Base-by-base conservation (phyloP, 805 yeast genomes). In the Vanderwaltozyma polyspora region DNA sequence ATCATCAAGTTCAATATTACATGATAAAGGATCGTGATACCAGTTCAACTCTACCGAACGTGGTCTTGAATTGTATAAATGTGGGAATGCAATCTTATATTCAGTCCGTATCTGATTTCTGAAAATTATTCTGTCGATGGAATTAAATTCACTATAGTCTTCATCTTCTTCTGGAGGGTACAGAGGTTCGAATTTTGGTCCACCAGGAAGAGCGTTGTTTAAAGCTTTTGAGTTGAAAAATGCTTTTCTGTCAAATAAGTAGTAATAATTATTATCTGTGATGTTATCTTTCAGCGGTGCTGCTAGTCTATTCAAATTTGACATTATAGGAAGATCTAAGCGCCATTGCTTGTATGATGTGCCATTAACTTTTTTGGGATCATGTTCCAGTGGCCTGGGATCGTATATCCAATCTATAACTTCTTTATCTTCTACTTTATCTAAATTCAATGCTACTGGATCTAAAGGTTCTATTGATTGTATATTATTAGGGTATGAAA, bases 171-270 rank as follows among this genome's bases (percentile, higher is more conserved):
- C 62, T 34, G 79, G 82, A 40, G 77, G 75, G 59, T 67, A 74
- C 12, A 87, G 59, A 0, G 94, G 94, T 59, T 87, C 97, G 57
- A 86, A 91, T 52, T 80, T 83, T 10, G 99, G 97, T 0, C 98
- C 99, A 10, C 95, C 95, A 0, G 96, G 95, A 23, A 91, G 66
- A 1, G 94, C 79, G 29, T 78, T 68, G 49, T 87, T 85, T 33
- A 91, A 66, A 7, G 94, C 89, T 51, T 91, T 91, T 0, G 97
- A 94, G 0, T 95, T 87, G 55, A 79, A 73, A 44, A 91, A 83
- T 0, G 95, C 68, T 35, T 79, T 68, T 37, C 74, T 74, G 46
- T 87, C 86, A 53, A 87, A 89, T 26, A 86, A 59, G 48, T 81
- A 80, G 39, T 60, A 69, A 46, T 71, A 72, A 48, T 82, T 80